Percentiles rank a stretch among this genome's conserved stretches.
phyloP scores from a whole-genome alignment of 176 grass and related monocot genomes.

The Oryza rufipogon region DNA sequence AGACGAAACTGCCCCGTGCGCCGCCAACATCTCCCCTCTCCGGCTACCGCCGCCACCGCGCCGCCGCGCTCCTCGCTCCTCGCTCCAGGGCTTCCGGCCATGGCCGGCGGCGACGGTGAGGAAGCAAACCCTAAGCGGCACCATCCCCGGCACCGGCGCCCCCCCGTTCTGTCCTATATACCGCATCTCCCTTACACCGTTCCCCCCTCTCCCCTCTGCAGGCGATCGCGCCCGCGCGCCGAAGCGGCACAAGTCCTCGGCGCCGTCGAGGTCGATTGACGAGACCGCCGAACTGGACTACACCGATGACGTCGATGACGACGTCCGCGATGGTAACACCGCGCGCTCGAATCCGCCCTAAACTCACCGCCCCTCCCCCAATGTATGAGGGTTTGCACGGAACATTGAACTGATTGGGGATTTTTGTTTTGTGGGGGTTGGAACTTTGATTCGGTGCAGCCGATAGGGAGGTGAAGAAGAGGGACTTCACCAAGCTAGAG shows the following conservation, averaged over 20 bases:
- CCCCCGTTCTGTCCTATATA: background rate
- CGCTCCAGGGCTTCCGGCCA: constrained; percentile 20
- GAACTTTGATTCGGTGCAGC: constrained; percentile 32
- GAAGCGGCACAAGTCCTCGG: constrained; percentile 70
- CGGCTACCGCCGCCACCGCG: background rate
- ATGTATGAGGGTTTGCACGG: constrained; percentile 10
- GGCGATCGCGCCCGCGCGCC: constrained; percentile 64
- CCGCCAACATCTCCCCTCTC: too few relatives aligned
- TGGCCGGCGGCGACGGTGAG: constrained; percentile 68
- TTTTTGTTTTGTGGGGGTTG: constrained; percentile 16
- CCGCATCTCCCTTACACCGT: constrained; percentile 12
- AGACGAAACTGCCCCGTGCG: too few relatives aligned
- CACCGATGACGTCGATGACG: constrained; percentile 74
- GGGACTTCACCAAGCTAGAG: constrained; percentile 91
- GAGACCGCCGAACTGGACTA: constrained; percentile 81
- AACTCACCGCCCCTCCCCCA: constrained; percentile 13
- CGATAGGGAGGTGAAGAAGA: constrained; percentile 82
- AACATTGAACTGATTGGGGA: constrained; percentile 20
- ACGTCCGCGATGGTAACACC: constrained; percentile 70
- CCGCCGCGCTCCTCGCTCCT: constrained; percentile 3
- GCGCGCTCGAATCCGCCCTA: constrained; percentile 21
- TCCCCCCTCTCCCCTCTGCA: constrained; percentile 25
- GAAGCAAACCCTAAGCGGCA: constrained; percentile 6
- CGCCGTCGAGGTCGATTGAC: constrained; percentile 57
- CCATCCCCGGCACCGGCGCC: background rate